These are phyloP conservation scores for Solanum commersonii DNA, from an alignment of 257 asterid genomes.

Conservation along the genomic window DNA sequence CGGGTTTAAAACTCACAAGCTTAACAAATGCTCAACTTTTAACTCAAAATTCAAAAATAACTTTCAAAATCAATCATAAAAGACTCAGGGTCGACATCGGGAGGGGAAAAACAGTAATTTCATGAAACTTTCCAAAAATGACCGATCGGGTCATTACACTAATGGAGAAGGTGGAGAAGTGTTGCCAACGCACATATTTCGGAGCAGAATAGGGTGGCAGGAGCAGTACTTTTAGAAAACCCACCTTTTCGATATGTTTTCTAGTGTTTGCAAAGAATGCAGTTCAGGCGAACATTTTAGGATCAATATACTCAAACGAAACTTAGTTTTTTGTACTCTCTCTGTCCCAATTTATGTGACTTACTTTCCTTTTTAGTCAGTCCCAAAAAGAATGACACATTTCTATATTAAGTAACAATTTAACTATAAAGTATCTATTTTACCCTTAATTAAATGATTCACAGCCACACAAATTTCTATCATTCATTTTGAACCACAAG, in stretches of 20 bases:
- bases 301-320: not conserved
- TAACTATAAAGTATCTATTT: too few species aligned
- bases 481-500: too few species aligned
- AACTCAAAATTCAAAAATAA: not conserved
- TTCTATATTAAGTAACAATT: too few species aligned
- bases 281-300: not conserved
- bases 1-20: not conserved
- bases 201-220: not conserved
- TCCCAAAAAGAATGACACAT: too few species aligned
- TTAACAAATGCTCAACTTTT: not conserved
- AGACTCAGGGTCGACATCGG: not conserved
- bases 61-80: not conserved
- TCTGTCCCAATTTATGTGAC: too few species aligned
- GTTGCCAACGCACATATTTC: not conserved
- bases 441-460: too few species aligned
- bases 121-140: not conserved
- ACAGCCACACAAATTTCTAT: too few species aligned
- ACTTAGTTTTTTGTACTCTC: too few species aligned
- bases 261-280: not conserved
- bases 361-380: too few species aligned
- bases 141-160: not conserved
- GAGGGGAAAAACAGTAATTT: not conserved
- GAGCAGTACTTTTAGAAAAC: not conserved
- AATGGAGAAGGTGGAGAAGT: not conserved
- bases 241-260: not conserved